A percentile compares a stretch with the other conserved stretches of the same genome.
phyloP scores from a whole-genome alignment of 2,329 filamentous ascomycete genomes.

The Penicillium sp. region DNA sequence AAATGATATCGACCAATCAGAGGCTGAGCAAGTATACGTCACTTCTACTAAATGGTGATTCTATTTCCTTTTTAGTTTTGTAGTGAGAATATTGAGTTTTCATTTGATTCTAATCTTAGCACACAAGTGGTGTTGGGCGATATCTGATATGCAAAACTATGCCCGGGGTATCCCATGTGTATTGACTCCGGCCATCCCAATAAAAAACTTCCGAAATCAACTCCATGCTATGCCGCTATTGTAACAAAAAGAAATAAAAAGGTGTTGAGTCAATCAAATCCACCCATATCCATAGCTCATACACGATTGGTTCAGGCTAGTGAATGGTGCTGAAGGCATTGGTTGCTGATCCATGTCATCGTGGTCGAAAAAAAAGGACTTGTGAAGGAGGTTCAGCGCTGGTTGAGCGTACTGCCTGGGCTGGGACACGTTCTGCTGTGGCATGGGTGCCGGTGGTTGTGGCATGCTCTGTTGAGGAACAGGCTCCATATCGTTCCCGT shows the following conservation, averaged over 20 bases:
- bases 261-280: slow-evolving; percentile 24
- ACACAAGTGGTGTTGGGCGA: not conserved
- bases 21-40: not conserved
- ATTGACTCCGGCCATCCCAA: slow-evolving; percentile 27
- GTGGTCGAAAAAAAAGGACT: slow-evolving; percentile 37
- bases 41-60: not conserved
- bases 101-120: not conserved
- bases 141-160: slow-evolving; percentile 5
- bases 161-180: slow-evolving; percentile 14
- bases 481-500: slow-evolving; percentile 13
- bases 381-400: slow-evolving; percentile 28
- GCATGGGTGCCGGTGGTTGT: slow-evolving; percentile 4
- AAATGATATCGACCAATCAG: slow-evolving; percentile 13
- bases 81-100: slow-evolving; percentile 5
- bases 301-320: slow-evolving; percentile 30
- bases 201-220: slow-evolving; percentile 20
- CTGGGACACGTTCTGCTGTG: slow-evolving; percentile 11
- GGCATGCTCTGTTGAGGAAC: slow-evolving; percentile 9
- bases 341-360: slow-evolving; percentile 26
- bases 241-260: slow-evolving; percentile 6
- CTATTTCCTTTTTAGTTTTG: not conserved
- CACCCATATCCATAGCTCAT: slow-evolving; percentile 38
- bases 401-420: slow-evolving; percentile 25
- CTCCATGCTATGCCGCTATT: slow-evolving; percentile 37
- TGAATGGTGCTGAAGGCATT: slow-evolving; percentile 23